Evolutionary conservation across 2,329 filamentous ascomycete genomes (phyloP).

Genomic region (Malbranchea zuffiana): DNA sequence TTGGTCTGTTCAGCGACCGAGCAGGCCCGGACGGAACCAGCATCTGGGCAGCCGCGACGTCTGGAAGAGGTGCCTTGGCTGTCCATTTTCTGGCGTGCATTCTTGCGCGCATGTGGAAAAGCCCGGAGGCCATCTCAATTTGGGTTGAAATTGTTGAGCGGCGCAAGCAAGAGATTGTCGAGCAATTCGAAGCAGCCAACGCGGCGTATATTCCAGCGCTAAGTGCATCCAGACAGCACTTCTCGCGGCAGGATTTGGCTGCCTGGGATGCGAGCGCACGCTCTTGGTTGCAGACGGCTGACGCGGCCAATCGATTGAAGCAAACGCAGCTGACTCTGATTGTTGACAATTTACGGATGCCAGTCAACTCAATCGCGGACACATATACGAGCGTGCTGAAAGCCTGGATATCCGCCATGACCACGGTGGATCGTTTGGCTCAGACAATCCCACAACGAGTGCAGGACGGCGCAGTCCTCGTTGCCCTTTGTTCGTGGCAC

Average conservation of each 20-base stretch:
- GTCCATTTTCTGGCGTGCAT: constrained; percentile 28
- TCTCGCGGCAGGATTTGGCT: constrained; percentile 18
- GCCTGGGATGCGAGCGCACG: constrained; percentile 32
- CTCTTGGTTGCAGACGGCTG: constrained; percentile 28
- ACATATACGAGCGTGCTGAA: neutral
- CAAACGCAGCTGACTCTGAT: constrained; percentile 1
- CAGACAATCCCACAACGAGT: constrained; percentile 20
- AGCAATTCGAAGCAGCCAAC: neutral
- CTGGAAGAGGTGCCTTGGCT: constrained; percentile 19
- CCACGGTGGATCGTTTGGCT: constrained; percentile 21
- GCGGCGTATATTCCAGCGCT: neutral
- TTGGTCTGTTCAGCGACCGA: too few relatives aligned
- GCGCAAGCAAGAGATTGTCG: neutral
- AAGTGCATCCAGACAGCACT: neutral
- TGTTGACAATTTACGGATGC: neutral
- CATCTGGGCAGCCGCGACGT: constrained; percentile 20
- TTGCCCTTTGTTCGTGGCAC: constrained; percentile 28
- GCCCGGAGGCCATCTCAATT: constrained; percentile 20
- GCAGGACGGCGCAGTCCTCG: constrained; percentile 19
- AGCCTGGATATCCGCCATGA: constrained; percentile 22
- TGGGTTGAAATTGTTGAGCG: constrained; percentile 23
- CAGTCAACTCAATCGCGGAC: neutral
- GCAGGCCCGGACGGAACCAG: constrained; percentile 15
- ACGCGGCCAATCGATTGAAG: constrained; percentile 15
- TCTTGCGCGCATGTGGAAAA: constrained; percentile 20